Percentiles rank a stretch among this genome's conserved stretches.
phyloP scores from a whole-genome alignment of 257 asterid genomes.

The Leptodermis oblonga region DNA sequence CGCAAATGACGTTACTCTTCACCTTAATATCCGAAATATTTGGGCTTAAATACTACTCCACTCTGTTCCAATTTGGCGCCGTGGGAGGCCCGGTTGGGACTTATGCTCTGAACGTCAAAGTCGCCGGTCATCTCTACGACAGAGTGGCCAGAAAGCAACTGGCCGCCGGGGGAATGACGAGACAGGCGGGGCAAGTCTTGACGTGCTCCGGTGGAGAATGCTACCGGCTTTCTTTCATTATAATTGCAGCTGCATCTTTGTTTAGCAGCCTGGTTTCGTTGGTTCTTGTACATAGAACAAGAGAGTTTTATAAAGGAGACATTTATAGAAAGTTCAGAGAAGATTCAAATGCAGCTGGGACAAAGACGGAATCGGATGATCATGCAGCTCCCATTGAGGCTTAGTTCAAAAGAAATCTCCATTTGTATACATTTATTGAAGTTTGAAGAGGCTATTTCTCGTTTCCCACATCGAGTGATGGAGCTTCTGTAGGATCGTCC shows the following conservation, averaged over 20 bases:
- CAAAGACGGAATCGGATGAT: not conserved
- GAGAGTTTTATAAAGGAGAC: conserved; percentile 38
- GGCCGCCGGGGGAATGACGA: conserved; percentile 21
- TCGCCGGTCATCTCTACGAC: conserved; percentile 40
- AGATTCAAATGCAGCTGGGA: not conserved
- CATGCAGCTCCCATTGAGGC: not conserved
- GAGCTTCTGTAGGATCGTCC: rapidly evolving
- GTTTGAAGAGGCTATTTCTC: not conserved
- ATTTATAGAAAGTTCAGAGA: conserved; percentile 23
- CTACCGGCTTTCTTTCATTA: conserved; percentile 29
- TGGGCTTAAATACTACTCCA: conserved; percentile 45
- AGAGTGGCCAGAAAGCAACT: conserved; percentile 37
- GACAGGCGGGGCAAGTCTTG: conserved; percentile 32
- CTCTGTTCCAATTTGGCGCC: conserved; percentile 32
- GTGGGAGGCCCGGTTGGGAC: conserved; percentile 40
- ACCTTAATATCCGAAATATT: conserved; percentile 48
- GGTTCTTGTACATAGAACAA: conserved; percentile 36
- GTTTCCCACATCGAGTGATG: conserved; percentile 10
- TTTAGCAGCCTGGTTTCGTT: conserved; percentile 27
- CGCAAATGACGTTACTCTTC: conserved; percentile 51
- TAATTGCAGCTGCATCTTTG: conserved; percentile 27
- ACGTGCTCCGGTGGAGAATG: conserved; percentile 34
- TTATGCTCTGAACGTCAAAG: conserved; percentile 35
- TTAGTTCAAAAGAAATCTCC: no score
- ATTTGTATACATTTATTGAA: no score